Evolutionary conservation across 164 flowering plant genomes (phyloP).

Genomic region (Umbilicus rupestris): DNA sequence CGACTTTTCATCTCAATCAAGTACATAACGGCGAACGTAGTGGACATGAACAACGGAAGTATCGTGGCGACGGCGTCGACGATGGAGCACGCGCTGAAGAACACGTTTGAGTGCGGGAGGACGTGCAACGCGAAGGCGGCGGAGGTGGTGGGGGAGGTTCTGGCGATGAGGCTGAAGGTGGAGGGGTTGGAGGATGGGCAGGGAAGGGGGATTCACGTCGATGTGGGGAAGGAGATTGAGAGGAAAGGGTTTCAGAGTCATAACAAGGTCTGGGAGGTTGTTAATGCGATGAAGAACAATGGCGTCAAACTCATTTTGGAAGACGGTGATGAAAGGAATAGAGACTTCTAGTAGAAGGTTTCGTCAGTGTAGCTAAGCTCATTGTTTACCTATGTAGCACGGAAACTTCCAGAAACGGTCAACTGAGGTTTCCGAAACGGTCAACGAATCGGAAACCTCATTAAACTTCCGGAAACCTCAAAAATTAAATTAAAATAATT

Average conservation of each 20-base stretch:
- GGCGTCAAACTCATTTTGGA: constrained; percentile 66
- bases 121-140: constrained; percentile 92
- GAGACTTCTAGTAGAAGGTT: not conserved
- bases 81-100: constrained; percentile 73
- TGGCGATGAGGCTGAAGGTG: constrained; percentile 88
- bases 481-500: too few species aligned
- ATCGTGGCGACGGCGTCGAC: constrained; percentile 80
- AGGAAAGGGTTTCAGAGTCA: constrained; percentile 65
- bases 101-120: constrained; percentile 61
- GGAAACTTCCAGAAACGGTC: too few species aligned
- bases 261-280: constrained; percentile 75
- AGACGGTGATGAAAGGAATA: constrained; percentile 17
- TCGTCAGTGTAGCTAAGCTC: not conserved
- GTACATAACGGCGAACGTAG: constrained; percentile 92
- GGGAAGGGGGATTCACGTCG: constrained; percentile 60
- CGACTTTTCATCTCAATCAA: constrained; percentile 72
- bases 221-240: constrained; percentile 68
- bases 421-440: too few species aligned
- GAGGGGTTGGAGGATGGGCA: constrained; percentile 71
- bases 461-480: too few species aligned
- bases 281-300: constrained; percentile 68
- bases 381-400: too few species aligned
- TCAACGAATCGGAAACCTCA: too few species aligned
- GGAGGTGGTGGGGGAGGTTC: constrained; percentile 70
- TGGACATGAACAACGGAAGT: constrained; percentile 70